Percentiles rank a stretch among this genome's conserved stretches.
These are phyloP conservation scores for Tetraselmis chui DNA, from an alignment of 139 green algal species.

Conservation along the genomic window DNA sequence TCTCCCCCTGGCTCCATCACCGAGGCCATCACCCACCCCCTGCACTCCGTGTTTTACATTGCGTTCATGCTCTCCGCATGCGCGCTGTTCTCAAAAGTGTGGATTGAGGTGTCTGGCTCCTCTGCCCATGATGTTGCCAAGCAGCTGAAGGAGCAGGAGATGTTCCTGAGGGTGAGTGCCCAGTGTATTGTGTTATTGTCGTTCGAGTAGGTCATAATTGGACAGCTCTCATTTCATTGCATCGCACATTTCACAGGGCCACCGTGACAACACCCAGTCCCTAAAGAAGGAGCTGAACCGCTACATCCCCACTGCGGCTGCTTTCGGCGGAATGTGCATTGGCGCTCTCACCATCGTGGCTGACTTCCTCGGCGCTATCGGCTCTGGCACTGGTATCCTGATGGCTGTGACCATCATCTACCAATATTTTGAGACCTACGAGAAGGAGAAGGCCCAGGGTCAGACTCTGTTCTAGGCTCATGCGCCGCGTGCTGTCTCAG, in stretches of 20 bases:
- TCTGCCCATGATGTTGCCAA: slow-evolving; percentile 91
- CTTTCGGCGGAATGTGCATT: slow-evolving; percentile 99
- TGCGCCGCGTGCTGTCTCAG: no score
- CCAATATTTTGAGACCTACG: slow-evolving; percentile 85
- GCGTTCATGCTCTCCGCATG: slow-evolving; percentile 96
- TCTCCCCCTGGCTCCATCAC: slow-evolving; percentile 76
- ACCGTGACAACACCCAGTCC: slow-evolving; percentile 60
- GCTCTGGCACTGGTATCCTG: slow-evolving; percentile 92
- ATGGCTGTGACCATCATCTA: slow-evolving; percentile 99
- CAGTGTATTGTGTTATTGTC: no score
- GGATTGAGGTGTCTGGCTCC: slow-evolving; percentile 98
- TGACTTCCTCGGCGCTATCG: slow-evolving; percentile 97
- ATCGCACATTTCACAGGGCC: slow-evolving; percentile 32
- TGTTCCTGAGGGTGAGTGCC: slow-evolving; percentile 74
- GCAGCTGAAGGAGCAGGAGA: slow-evolving; percentile 95
- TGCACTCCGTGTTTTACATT: slow-evolving; percentile 97
- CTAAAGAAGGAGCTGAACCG: slow-evolving; percentile 96
- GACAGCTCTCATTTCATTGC: no score
- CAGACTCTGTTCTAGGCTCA: slow-evolving; percentile 35
- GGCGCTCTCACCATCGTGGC: slow-evolving; percentile 95
- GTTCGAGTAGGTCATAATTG: no score
- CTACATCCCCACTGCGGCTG: slow-evolving; percentile 88
- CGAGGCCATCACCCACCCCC: slow-evolving; percentile 83
- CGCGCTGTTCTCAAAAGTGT: slow-evolving; percentile 99
- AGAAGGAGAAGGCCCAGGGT: slow-evolving; percentile 66